Evolutionary conservation across 2,329 filamentous ascomycete genomes (phyloP), one percentile per base, ranked within the genome.

Genomic region (Pestalotiopsis sp.): DNA sequence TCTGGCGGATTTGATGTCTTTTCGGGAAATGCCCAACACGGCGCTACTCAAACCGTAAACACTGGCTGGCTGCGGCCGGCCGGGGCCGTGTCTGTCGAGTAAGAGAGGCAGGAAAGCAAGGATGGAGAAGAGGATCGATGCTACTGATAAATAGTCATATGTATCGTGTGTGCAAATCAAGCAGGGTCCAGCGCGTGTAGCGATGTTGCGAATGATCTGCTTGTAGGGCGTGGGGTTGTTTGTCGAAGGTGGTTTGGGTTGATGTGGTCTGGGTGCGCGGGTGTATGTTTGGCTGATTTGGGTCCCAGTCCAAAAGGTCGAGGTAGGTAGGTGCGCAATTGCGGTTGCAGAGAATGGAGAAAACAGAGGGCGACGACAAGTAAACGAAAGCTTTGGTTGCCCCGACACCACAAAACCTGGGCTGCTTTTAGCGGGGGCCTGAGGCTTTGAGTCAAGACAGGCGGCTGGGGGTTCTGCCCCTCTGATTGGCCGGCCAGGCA

Each of bases 321-420:
- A 31, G 27, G 27, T 31, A 31, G 27, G 27, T 31, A 31, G 27
- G 25, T 41, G 52, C 36, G 12, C 61, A 38, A 31, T 64, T 27
- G 14, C 58, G n/a, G 52, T 52, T 66, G 65, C 52, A 60, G 65
- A 66, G 56, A 66, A 66, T 66, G 65, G 65, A 60, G 65, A 66
- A 66, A 66, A 66, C 65, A 66, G 52, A 66, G 25, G 23, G 58
- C n/a, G 45, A 25, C 60, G 49, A 17, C 65, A 66, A 66, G 65
- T 66, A 66, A 66, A 66, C 65, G 65, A 66, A 66, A 60, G 52
- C 45, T 31, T 52, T 66, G 65, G 65, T 66, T 66, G 65, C 65
- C 65, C 65, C 65, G 65, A 66, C 52, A 66, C 65, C 63, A 31
- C 27, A 65, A 65, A 65, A 65, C 57, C 63, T 60, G 65, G 65